Evolutionary conservation across 192 early-diverging fungal genomes (phyloP).

Genomic region (Kickxella alabastrina): DNA sequence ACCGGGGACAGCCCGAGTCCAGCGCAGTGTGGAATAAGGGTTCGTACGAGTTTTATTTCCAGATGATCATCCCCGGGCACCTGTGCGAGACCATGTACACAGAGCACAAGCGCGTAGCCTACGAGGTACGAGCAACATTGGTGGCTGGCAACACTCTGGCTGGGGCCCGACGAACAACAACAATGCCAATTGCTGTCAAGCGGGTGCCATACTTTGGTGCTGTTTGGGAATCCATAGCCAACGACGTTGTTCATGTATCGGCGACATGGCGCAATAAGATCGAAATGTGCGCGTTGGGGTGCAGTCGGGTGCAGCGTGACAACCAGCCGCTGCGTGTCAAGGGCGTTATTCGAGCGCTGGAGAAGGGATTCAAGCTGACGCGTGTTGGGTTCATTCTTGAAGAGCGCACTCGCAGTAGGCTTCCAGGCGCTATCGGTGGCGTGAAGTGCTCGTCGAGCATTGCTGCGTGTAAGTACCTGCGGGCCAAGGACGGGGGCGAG

Average conservation of each 20-base stretch:
- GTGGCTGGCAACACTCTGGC: constrained; percentile 6
- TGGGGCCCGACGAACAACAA: constrained; percentile 19
- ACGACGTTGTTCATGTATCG: constrained; percentile 37
- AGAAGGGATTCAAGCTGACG: constrained; percentile 43
- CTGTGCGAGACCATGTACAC: constrained; percentile 51
- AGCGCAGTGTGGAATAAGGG: constrained; percentile 20
- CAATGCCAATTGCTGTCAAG: constrained; percentile 39
- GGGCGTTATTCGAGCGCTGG: constrained; percentile 41
- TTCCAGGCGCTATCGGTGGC: constrained; percentile 1
- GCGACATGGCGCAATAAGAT: constrained; percentile 45
- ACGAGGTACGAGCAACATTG: constrained; percentile 35
- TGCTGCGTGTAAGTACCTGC: constrained; percentile 30
- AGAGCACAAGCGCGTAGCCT: constrained; percentile 37
- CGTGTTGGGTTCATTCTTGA: constrained; percentile 44
- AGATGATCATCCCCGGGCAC: constrained; percentile 34
- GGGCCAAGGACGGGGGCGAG: constrained; percentile 13
- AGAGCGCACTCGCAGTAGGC: constrained; percentile 45
- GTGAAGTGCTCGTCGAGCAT: constrained; percentile 25
- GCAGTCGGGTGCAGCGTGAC: constrained; percentile 48
- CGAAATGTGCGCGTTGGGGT: constrained; percentile 47
- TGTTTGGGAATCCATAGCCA: constrained; percentile 45
- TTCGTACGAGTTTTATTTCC: constrained; percentile 46
- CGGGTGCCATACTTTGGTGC: constrained; percentile 40
- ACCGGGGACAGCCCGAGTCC: not conserved
- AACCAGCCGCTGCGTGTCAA: constrained; percentile 29